Conservation (phyloP, 768 basidiomycete species). For the Tylopilus vinaceipallidus region DNA sequence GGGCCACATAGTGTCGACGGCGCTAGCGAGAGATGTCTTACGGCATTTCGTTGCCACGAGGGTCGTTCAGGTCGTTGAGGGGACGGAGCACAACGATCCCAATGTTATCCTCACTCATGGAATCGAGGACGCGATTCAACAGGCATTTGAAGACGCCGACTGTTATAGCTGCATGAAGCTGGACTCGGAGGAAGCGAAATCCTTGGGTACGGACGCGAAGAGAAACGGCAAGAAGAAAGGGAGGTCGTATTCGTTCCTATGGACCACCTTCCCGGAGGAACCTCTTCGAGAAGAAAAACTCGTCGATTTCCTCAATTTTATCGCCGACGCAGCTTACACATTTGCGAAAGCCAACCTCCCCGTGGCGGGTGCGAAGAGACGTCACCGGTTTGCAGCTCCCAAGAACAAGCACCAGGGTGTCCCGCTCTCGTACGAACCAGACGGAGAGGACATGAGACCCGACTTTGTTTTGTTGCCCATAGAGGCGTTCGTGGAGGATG, state of each 20-base stretch:
- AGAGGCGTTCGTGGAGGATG: slow-evolving; percentile 6
- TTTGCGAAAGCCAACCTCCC: neutral
- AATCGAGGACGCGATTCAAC: no score
- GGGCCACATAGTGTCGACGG: slow-evolving; percentile 2
- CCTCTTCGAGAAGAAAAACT: slow-evolving; percentile 1
- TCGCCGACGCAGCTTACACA: slow-evolving; percentile 3
- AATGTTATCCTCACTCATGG: no score
- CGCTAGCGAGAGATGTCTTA: neutral
- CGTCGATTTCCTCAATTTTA: slow-evolving; percentile 2
- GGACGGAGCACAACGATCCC: neutral
- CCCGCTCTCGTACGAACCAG: neutral
- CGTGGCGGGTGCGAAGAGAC: neutral
- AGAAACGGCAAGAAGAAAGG: no score
- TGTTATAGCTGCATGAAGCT: no score
- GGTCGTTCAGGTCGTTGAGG: no score
- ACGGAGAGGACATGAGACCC: neutral
- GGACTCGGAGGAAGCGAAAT: no score
- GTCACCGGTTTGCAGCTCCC: slow-evolving; percentile 7
- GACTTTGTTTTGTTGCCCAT: slow-evolving; percentile 15
- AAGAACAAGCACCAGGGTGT: neutral
- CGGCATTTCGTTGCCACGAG: neutral
- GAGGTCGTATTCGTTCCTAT: no score
- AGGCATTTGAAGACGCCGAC: no score
- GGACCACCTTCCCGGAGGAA: no score
- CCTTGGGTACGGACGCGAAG: no score